Evolutionary conservation across 176 grass and related monocot species (phyloP), one percentile per base, ranked within the genome.

Genomic region (Cocos nucifera): DNA sequence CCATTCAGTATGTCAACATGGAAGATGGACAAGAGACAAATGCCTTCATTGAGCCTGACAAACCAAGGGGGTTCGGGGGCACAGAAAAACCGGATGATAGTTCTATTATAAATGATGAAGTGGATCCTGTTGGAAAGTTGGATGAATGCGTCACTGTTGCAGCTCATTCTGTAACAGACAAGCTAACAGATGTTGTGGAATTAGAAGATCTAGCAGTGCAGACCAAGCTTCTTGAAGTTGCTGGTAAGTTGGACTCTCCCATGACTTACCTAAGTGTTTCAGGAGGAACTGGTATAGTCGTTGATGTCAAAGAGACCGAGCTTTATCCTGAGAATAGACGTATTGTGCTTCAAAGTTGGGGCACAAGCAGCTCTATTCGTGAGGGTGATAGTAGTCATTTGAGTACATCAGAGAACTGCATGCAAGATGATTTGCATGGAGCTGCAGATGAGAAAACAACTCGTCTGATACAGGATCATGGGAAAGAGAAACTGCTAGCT

Each of bases 1-100:
- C 53, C 6, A 75, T 79, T 22, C 69, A 61, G 19, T 80, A 76
- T 62, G 14, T 70, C 58, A 70, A 74, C 64, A 6, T 83, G 0
- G 80, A 73, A 69, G 61, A 70, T 16, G 64, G 62, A 19, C 15
- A 28, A 14, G 35, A 24, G 8, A 19, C 35, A 57, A 29, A 39
- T 17, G 52, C 23, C 27, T 18, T 29, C 26, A 49, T 29, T 4
- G 17, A 49, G 18, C 53, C 64, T 26, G 65, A 20, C 2, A 57
- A 58, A 67, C 1, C 48, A 16, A 17, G 30, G 16, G 1, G 25
- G 15, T 18, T 15, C 0, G 16, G 51, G 54, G 25, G 4, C 22
- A 23, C 3, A 25, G 17, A 54, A 24, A 53, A 49, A 25, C 15
- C 14, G 3, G 21, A 63, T 15, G 50, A 25, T 8, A 18, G 15